Conservation (phyloP, 208 protist genomes). For the Trichomonas tenax region DNA sequence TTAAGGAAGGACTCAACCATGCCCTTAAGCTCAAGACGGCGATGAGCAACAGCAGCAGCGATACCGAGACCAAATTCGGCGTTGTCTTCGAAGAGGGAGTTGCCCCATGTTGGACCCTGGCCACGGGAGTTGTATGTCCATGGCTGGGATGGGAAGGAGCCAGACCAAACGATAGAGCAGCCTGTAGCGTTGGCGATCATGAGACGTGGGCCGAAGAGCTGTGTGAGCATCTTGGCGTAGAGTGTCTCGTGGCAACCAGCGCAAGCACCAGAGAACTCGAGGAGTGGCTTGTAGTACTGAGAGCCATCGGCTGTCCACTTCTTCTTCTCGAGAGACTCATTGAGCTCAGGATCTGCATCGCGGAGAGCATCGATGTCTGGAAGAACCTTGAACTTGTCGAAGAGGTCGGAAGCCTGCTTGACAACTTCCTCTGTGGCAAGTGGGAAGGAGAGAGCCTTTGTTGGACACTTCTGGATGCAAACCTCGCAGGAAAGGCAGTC, state of each 20-base stretch:
- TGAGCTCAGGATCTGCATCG: neutral
- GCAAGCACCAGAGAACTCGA: slow-evolving; percentile 60
- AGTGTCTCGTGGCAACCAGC: slow-evolving; percentile 56
- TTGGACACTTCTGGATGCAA: neutral
- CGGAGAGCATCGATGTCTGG: neutral
- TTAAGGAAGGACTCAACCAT: slow-evolving; percentile 15
- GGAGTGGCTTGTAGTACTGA: slow-evolving; percentile 47
- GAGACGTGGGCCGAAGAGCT: slow-evolving; percentile 52
- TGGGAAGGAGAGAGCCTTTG: neutral
- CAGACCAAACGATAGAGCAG: slow-evolving; percentile 51
- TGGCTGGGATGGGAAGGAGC: slow-evolving; percentile 33
- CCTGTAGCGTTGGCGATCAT: slow-evolving; percentile 57
- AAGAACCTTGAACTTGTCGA: neutral
- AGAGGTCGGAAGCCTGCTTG: neutral
- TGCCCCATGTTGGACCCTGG: slow-evolving; percentile 49
- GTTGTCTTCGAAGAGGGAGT: slow-evolving; percentile 55
- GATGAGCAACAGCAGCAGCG: slow-evolving; percentile 12
- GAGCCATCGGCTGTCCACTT: neutral
- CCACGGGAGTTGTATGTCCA: slow-evolving; percentile 48
- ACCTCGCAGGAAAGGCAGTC: neutral
- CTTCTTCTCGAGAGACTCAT: neutral
- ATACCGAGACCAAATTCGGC: slow-evolving; percentile 55
- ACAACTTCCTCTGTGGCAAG: neutral
- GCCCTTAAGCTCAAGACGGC: slow-evolving; percentile 25
- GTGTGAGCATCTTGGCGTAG: slow-evolving; percentile 54